phyloP scores from a whole-genome alignment of 2,329 filamentous ascomycete species.

The Aspergillus caelatus region DNA sequence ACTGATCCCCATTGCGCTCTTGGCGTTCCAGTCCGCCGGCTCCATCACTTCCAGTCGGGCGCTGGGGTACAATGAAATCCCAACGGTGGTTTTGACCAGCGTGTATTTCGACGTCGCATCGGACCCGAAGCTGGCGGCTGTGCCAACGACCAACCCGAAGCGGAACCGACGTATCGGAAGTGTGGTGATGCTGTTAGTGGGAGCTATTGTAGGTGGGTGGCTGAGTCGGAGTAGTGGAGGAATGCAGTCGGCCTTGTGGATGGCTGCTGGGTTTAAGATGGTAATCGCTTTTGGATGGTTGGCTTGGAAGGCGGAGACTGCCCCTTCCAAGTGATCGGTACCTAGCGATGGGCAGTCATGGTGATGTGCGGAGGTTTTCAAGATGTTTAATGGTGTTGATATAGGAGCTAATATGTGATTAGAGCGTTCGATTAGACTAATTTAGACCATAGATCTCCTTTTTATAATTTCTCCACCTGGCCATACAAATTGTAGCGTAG shows the following conservation, averaged over 20 bases:
- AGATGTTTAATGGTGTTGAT: neutral
- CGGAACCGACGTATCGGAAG: conserved; percentile 41
- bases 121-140: conserved; percentile 39
- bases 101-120: conserved; percentile 50
- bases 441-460: neutral
- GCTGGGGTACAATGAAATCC: conserved; percentile 47
- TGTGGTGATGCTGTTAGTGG: conserved; percentile 42
- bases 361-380: neutral
- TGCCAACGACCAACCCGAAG: conserved; percentile 42
- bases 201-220: conserved; percentile 47
- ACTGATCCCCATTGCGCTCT: conserved; percentile 45
- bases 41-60: conserved; percentile 47
- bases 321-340: neutral
- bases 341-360: neutral
- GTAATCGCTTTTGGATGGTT: conserved; percentile 40
- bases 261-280: conserved; percentile 45
- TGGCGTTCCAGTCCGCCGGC: conserved; percentile 50
- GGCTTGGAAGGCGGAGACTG: conserved; percentile 37
- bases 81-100: conserved; percentile 50
- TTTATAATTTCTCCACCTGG: neutral
- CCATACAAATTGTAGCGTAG: neutral
- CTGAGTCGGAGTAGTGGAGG: conserved; percentile 45
- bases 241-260: conserved; percentile 49
- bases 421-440: neutral
- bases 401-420: neutral